A percentile compares a stretch with the other conserved stretches of the same genome.
phyloP scores from a whole-genome alignment of 441 rosid genomes.

The Daphne laureola region DNA sequence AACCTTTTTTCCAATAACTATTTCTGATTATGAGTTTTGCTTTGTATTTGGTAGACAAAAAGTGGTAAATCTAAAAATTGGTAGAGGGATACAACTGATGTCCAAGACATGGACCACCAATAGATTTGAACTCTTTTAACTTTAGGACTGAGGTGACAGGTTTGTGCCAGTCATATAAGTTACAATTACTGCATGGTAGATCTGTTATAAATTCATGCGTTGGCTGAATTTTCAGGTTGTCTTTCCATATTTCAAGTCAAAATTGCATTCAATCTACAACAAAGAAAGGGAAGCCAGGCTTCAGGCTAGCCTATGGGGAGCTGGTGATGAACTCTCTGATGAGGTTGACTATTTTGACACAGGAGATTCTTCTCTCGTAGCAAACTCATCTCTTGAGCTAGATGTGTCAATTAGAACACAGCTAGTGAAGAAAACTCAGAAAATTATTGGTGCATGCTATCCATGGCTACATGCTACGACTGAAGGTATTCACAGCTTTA shows the following conservation, averaged over 20 bases:
- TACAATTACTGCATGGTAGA: too few species aligned
- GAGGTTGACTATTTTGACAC: slow-evolving; percentile 39
- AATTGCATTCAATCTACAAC: slow-evolving; percentile 80
- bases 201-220: slow-evolving; percentile 19
- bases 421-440: slow-evolving; percentile 51
- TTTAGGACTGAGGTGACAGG: too few species aligned
- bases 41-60: too few species aligned
- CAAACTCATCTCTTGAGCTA: slow-evolving; percentile 36
- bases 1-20: background rate
- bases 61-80: too few species aligned
- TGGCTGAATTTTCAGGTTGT: slow-evolving; percentile 54
- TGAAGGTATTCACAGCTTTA: slow-evolving; percentile 56
- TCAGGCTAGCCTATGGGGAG: slow-evolving; percentile 94
- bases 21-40: too few species aligned
- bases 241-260: slow-evolving; percentile 90
- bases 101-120: too few species aligned
- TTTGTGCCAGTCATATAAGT: too few species aligned
- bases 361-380: slow-evolving; percentile 37
- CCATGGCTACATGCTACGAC: slow-evolving; percentile 93
- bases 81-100: too few species aligned
- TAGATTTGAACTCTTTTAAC: too few species aligned
- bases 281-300: slow-evolving; percentile 97
- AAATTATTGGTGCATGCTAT: slow-evolving; percentile 69
- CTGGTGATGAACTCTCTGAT: slow-evolving; percentile 54
- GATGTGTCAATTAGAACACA: slow-evolving; percentile 52